These are phyloP conservation scores for Echeveria elegans DNA, from an alignment of 164 flowering plant genomes.

Conservation along the genomic window DNA sequence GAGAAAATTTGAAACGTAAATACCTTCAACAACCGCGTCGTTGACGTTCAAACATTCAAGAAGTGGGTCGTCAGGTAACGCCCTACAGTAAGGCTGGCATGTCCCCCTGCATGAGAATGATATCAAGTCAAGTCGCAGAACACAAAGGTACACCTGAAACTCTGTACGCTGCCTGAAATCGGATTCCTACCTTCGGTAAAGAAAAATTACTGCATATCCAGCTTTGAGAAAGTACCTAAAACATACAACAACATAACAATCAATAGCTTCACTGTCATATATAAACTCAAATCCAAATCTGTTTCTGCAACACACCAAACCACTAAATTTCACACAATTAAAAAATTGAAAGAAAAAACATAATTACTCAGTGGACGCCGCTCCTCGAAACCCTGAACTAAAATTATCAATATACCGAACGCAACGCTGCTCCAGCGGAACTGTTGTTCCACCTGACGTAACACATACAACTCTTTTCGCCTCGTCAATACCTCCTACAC, in stretches of 20 bases:
- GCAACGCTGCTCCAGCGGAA: conserved; percentile 83
- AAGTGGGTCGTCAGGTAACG: conserved; percentile 80
- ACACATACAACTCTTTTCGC: too few species aligned
- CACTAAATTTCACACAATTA: not conserved
- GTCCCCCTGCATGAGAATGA: conserved; percentile 49
- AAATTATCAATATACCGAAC: conserved; percentile 91
- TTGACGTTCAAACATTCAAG: conserved; percentile 65
- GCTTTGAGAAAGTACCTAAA: conserved; percentile 83
- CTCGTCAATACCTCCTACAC: too few species aligned
- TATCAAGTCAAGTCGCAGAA: not conserved
- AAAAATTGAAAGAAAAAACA: not conserved
- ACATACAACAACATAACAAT: conserved; percentile 4
- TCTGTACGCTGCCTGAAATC: not conserved
- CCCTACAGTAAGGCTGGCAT: conserved; percentile 74
- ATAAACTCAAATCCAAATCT: not conserved
- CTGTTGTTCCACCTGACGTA: conserved; percentile 71
- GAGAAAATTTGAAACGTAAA: conserved; percentile 3
- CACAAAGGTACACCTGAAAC: not conserved
- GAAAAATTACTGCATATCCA: conserved; percentile 87
- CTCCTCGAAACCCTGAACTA: conserved; percentile 95
- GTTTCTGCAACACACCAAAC: not conserved
- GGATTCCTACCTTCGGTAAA: conserved; percentile 49
- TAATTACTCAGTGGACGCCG: conserved; percentile 65
- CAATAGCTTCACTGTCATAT: not conserved
- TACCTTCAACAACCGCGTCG: conserved; percentile 51